phyloP scores from a whole-genome alignment of 345 rosid genomes.

The Syzygium jambos region DNA sequence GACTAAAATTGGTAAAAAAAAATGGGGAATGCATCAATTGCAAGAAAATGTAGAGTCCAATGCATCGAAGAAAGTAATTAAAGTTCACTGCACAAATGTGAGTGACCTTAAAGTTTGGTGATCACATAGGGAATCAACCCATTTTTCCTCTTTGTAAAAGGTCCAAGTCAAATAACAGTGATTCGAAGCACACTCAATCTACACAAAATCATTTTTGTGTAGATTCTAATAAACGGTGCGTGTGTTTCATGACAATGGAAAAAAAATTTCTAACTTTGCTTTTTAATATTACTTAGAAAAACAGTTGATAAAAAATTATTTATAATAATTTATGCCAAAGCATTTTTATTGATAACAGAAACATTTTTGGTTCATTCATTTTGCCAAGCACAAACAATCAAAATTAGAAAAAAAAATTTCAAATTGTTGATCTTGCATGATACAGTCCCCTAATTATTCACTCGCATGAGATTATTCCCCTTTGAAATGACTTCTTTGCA shows the following conservation, averaged over 20 bases:
- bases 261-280: no score
- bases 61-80: background rate
- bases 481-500: background rate
- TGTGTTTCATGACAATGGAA: no score
- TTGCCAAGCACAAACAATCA: background rate
- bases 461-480: background rate
- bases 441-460: background rate
- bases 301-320: accelerated
- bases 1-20: no score
- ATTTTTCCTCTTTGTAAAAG: background rate
- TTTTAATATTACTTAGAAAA: no score
- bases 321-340: background rate
- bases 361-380: background rate
- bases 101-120: background rate
- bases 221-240: no score
- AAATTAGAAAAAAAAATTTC: background rate
- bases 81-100: background rate
- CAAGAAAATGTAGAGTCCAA: background rate
- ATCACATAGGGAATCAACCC: background rate
- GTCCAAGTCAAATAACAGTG: no score
- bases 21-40: background rate
- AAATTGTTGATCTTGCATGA: background rate
- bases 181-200: no score
- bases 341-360: background rate
- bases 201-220: no score